Base-by-base conservation (phyloP, 1,284 basidiomycete genomes). In the Testicularia cyperi region DNA sequence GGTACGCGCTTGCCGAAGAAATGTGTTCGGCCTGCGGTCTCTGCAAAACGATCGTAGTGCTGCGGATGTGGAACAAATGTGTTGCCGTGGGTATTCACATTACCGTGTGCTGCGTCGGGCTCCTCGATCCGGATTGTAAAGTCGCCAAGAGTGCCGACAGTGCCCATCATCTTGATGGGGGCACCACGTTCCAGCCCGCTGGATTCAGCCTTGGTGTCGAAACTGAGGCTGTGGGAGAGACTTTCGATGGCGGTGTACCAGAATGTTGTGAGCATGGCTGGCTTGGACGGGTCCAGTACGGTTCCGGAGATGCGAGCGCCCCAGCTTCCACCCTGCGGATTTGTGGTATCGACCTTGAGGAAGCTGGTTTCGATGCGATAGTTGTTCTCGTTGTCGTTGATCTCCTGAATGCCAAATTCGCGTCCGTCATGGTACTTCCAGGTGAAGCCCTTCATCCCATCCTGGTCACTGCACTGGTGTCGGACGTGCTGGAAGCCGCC, bases 231-330 rank as follows among this genome's bases (percentile, higher is more conserved):
- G 36, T 42, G 39, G 6, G 88, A 89, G 3, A 91, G 78, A 0
- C 90, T 90, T 66, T 94, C 91, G 26, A 92, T 77, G 0, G 89
- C 91, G 63, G 87, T 79, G 71, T 95, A 94, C 73, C 90, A 92
- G 48, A 92, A 82, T 10, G 87, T 80, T 0, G 89, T 87, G 29
- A 86, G 82, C 20, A 84, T 81, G 10, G 85, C 86, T 5, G 83
- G 81, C 39, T 70, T 42, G 12, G 48, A 29, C 52, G 79, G 74
- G 53, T 88, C 80, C 18, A 95, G 80, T 15, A 90, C 88, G 69
- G 85, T 83, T 15, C 92, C 91, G 68, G 86, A 87, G 52, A 96
- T 82, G 39, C 92, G 84, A 5, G 86, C 87, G 64, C 86, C 90
- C 92, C 92, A 96, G 75, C 86, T 89, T 14, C 90, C 77, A 43